Base-by-base conservation (phyloP, 805 yeast genomes). In the Candida chilensis region DNA sequence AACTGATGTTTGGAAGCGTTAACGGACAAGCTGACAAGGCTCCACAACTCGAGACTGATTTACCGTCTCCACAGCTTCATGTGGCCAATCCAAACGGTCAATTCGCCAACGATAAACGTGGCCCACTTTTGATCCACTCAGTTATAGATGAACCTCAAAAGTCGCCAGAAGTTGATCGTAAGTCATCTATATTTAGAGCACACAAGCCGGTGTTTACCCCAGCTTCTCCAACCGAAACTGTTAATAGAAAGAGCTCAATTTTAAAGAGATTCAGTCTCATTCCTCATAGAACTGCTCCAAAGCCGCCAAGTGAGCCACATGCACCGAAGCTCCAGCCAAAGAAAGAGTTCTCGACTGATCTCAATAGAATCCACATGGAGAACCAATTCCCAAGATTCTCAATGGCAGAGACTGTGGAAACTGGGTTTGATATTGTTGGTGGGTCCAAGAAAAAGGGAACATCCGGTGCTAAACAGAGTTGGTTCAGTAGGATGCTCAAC, bases 271-370 rank as follows among this genome's bases (percentile, higher is more conserved):
- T 50, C 26, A 52, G 60, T 20, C 48, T 60, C 39, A 54, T 47
- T 32, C 66, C 67, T 1, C 56, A 52, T 39, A 39, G 66, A 30
- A 49, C 38, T 16, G 66, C 67, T 3, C 68, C 68, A 5, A 48
- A 43, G 30, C 48, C 60, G n/a, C 65, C 27, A 13, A n/a, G 18
- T 25, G 13, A 15, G 13, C 25, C 8, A 22, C 25, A 6, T 6
- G 13, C 25, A 7, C 25, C 25, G 13, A 22, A 7, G 13, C 13
- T 8, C 6, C n/a, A 7, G 11, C 13, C 13, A n/a, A 22, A 22
- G 13, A n/a, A 22, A 22, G 12, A 22, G 13, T 19, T 19, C 11
- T 19, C 21, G 11, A n/a, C n/a, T n/a, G n/a, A n/a, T n/a, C n/a
- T n/a, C n/a, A n/a, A n/a, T n/a, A n/a, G n/a, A n/a, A n/a, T n/a